Conservation (phyloP, 768 basidiomycete genomes). For the Floccularia luteovirens region DNA sequence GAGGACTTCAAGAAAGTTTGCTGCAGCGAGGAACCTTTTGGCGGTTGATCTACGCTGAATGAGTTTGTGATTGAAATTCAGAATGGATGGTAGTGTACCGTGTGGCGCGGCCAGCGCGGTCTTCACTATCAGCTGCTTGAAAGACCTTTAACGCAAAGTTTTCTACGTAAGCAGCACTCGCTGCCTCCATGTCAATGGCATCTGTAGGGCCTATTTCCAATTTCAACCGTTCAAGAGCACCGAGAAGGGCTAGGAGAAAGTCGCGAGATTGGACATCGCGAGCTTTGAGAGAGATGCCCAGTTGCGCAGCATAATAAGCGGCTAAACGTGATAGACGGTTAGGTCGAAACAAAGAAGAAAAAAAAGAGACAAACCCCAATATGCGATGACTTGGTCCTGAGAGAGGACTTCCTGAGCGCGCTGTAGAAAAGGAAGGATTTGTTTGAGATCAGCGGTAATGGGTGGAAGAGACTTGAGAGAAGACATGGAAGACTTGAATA, state of each 20-base stretch:
- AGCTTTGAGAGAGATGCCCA: constrained; percentile 70
- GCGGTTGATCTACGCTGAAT: constrained; percentile 63
- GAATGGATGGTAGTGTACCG: constrained; percentile 21
- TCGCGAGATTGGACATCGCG: constrained; percentile 57
- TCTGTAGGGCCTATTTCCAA: constrained; percentile 65
- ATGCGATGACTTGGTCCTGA: constrained; percentile 83
- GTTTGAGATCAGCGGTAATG: constrained; percentile 51
- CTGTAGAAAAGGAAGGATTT: constrained; percentile 75
- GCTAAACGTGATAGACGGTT: constrained; percentile 40
- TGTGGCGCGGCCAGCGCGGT: constrained; percentile 68
- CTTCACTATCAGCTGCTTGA: constrained; percentile 82
- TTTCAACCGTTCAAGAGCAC: constrained; percentile 77
- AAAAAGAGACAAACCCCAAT: constrained; percentile 73
- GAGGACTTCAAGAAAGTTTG: constrained; percentile 90
- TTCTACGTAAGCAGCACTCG: constrained; percentile 85
- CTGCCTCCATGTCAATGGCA: constrained; percentile 75
- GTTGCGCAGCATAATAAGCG: constrained; percentile 87
- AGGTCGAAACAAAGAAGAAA: neutral
- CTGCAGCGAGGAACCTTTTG: constrained; percentile 90
- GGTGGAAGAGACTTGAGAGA: constrained; percentile 50
- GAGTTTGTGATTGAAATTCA: constrained; percentile 3
- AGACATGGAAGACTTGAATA: constrained; percentile 18
- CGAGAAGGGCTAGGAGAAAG: constrained; percentile 69
- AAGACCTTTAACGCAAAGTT: constrained; percentile 95
- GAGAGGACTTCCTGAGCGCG: constrained; percentile 81